These are phyloP conservation scores for Blastocladiella emersonii DNA, from an alignment of 371 early-diverging fungal genomes.

Conservation along the genomic window DNA sequence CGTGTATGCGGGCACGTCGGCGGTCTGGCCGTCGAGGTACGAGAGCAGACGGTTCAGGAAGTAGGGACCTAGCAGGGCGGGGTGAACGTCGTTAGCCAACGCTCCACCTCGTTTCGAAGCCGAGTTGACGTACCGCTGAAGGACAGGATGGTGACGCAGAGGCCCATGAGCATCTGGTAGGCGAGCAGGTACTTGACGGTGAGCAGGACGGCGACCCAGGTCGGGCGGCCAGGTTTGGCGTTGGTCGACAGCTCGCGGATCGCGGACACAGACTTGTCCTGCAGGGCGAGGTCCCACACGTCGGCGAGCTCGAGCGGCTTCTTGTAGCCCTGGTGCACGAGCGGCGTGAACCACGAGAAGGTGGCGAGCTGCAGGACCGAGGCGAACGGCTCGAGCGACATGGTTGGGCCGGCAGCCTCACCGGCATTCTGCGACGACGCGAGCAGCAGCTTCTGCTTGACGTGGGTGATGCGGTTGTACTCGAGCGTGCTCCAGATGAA, in stretches of 20 bases:
- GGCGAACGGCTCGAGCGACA: not conserved
- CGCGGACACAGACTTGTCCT: not conserved
- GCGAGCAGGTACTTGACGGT: not conserved
- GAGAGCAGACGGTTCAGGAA: not conserved
- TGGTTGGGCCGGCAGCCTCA: not conserved
- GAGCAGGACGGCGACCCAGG: not conserved
- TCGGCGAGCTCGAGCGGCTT: not conserved
- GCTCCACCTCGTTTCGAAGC: too few relatives aligned
- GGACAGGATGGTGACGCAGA: not conserved
- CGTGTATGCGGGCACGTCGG: not conserved
- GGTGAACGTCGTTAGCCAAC: too few relatives aligned
- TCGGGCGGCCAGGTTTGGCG: not conserved
- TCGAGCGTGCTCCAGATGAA: not conserved
- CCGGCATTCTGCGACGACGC: not conserved
- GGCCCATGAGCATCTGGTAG: not conserved
- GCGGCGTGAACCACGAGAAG: constrained; percentile 4
- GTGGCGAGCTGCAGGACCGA: not conserved
- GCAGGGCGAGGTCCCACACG: not conserved
- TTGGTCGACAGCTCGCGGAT: not conserved
- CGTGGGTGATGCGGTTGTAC: not conserved
- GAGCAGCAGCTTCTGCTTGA: not conserved
- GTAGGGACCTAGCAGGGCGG: not conserved
- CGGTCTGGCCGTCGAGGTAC: not conserved
- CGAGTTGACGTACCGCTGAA: too few relatives aligned
- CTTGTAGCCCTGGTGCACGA: not conserved